phyloP scores from a whole-genome alignment of 345 rosid genomes.

The Arabis alpina region DNA sequence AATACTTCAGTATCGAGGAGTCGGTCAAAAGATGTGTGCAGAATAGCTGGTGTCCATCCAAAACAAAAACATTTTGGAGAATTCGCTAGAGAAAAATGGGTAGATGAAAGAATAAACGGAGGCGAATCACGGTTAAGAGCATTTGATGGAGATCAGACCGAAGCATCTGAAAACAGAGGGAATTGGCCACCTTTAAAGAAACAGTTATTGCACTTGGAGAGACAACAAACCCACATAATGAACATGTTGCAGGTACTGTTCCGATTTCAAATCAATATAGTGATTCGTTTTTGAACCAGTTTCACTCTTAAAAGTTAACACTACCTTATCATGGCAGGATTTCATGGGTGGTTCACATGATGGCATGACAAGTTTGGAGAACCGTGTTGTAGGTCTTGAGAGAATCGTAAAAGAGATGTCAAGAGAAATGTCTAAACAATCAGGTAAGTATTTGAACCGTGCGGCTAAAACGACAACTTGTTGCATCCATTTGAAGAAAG shows the following conservation, averaged over 20 bases:
- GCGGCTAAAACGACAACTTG: constrained; percentile 41
- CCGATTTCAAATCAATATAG: constrained; percentile 22
- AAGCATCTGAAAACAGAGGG: constrained; percentile 58
- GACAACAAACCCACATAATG: constrained; percentile 91
- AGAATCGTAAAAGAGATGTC: constrained; percentile 92
- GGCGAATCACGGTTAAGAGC: constrained; percentile 60
- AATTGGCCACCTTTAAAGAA: constrained; percentile 93
- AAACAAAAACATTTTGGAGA: constrained; percentile 49
- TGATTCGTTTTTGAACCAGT: constrained; percentile 25
- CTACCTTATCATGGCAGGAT: constrained; percentile 58
- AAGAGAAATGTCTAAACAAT: constrained; percentile 74
- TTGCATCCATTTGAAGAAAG: constrained; percentile 53
- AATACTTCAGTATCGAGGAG: constrained; percentile 54
- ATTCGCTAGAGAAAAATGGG: constrained; percentile 45
- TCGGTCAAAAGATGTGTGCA: constrained; percentile 56
- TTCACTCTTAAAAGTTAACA: constrained; percentile 33
- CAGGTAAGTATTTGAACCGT: constrained; percentile 62
- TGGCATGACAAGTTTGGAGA: constrained; percentile 84
- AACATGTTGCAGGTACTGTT: constrained; percentile 80
- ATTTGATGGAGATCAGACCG: constrained; percentile 57
- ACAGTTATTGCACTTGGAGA: constrained; percentile 84
- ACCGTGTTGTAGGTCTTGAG: constrained; percentile 93
- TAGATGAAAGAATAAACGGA: constrained; percentile 49
- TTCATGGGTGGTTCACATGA: constrained; percentile 98
- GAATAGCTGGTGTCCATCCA: constrained; percentile 41